A percentile compares a stretch with the other conserved stretches of the same genome.
phyloP scores from a whole-genome alignment of 2,329 filamentous ascomycete species.

The Alternaria triticimaculans region DNA sequence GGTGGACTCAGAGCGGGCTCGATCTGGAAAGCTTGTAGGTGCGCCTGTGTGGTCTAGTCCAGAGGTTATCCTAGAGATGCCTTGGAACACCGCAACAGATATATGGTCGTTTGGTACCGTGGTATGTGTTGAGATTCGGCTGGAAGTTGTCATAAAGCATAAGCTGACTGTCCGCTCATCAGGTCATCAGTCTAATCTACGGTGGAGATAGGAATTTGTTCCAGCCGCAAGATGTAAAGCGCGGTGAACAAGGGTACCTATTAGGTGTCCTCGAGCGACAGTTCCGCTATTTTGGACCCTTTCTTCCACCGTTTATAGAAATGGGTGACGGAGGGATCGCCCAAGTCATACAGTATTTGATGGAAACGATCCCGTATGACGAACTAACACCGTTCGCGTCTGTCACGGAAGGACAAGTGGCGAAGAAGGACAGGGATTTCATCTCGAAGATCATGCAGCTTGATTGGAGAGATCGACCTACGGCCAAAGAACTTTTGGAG shows the following conservation, averaged over 20 bases:
- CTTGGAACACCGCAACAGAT: conserved; percentile 49
- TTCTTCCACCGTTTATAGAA: conserved; percentile 1
- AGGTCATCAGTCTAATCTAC: conserved; percentile 40
- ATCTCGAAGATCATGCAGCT: background rate
- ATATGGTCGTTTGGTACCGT: conserved; percentile 52
- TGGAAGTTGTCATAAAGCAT: background rate
- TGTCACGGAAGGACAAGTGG: background rate
- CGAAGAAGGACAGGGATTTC: background rate
- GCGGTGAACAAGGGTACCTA: conserved; percentile 31
- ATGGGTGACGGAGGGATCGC: background rate
- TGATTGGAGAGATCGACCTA: background rate
- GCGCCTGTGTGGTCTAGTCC: conserved; percentile 49
- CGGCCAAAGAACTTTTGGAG: background rate
- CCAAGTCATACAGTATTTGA: background rate
- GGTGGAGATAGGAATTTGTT: conserved; percentile 36
- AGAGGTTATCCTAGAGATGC: conserved; percentile 35
- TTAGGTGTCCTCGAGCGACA: conserved; percentile 31
- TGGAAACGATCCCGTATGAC: background rate
- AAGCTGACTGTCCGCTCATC: background rate
- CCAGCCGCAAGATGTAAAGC: conserved; percentile 25
- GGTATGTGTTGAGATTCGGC: conserved; percentile 28
- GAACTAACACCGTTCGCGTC: background rate
- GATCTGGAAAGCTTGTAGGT: conserved; percentile 40
- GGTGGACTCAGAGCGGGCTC: conserved; percentile 26
- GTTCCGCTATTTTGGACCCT: conserved; percentile 33